phyloP scores from a whole-genome alignment of 192 early-diverging fungal genomes.

The Neocallimastix lanati region DNA sequence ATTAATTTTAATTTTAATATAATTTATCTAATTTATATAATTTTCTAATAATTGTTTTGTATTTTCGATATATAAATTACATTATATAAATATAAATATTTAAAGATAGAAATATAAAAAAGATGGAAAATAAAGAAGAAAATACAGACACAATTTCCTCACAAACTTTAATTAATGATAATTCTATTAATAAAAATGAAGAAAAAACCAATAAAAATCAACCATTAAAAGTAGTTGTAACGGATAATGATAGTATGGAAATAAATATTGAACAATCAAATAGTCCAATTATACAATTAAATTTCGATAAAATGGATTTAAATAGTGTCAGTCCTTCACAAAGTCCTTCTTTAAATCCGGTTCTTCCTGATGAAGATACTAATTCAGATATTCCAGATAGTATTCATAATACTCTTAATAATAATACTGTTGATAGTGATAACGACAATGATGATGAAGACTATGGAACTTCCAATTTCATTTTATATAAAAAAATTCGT shows the following conservation, averaged over 20 bases:
- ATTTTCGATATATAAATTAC: no score
- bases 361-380: neutral
- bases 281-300: neutral
- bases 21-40: no score
- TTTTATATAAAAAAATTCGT: neutral
- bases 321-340: neutral
- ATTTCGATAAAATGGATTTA: neutral
- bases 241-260: neutral
- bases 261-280: neutral
- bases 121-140: no score
- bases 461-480: neutral
- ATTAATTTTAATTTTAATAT: no score
- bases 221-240: neutral
- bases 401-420: neutral
- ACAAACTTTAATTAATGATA: no score
- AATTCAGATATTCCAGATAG: neutral
- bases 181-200: neutral
- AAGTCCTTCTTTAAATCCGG: neutral
- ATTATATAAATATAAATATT: no score
- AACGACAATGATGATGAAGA: neutral
- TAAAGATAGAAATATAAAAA: no score
- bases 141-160: no score
- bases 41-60: no score
- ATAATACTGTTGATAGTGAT: neutral
- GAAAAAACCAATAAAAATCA: neutral